Base-by-base conservation (phyloP, 139 green algal species). In the Marvania coccoides region DNA sequence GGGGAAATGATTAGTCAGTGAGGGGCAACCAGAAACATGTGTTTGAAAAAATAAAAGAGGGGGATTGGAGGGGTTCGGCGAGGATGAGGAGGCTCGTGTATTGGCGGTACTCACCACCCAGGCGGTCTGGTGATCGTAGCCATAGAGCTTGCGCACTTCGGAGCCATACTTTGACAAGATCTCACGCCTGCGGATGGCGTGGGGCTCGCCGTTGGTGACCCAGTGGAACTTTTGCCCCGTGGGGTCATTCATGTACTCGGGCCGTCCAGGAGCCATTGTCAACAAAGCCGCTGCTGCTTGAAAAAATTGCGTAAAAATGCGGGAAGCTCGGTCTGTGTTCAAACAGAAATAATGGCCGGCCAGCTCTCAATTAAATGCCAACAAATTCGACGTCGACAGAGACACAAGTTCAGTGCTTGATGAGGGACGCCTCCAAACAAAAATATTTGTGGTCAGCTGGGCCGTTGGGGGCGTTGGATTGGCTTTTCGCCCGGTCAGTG, bases 71-170 rank as follows among this genome's bases (percentile, higher is more conserved):
- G 38, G 10, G 38, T 10, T 47, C 10, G 38, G 10, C 10, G 38
- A 47, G 38, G 10, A 12, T 47, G 10, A 12, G 38, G 38, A 47
- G 38, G 38, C 38, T 12, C 38, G 12, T n/a, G 12, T 12, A n/a
- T 12, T 47, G 38, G 10, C 38, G 7, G 38, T 28, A 7, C 39
- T 4, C 59, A 87, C 82, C 79, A 84, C 70, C 8, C 51, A 69
- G 10, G 73, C 73, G 12, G 76, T 85, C 13, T 36, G 65, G 34
- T 64, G 55, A 64, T 91, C 85, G 46, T 85, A 80, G 24, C 81
- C 81, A 36, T 86, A 91, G 10, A 91, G 74, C 56, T 77, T 76
- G 14, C 72, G 47, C 26, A 91, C 73, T 63, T 91, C 26, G 10
- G 69, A 56, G 15, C 81, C 81, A 70, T 91, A 81, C 55, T 83